Evolutionary conservation across 2,329 filamentous ascomycete genomes (phyloP), one percentile per base, ranked within the genome.

Genomic region (Berkeleyomyces basicola): DNA sequence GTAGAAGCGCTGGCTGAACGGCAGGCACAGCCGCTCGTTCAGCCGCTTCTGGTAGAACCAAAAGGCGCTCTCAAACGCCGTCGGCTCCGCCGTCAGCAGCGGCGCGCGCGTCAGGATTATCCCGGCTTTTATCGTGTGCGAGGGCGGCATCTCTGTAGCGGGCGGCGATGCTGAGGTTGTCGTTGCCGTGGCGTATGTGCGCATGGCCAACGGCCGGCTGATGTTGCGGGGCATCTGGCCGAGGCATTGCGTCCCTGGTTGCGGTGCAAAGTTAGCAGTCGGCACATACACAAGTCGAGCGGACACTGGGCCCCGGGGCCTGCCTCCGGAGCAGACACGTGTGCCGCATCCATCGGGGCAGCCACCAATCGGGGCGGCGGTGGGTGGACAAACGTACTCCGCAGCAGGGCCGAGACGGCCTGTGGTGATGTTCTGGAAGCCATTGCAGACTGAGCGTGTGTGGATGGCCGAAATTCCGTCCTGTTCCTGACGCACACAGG

Each of bases 1-100:
- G 80, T 95, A 99, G 76, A 97, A 93, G 72, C 88, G 88, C 67
- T 88, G 84, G 63, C 87, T 87, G 74, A 97, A 99, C 1, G 91
- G 88, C 3, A 93, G 81, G 23, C 86, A 84, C 61, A 96, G 80
- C 51, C 93, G 88, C 78, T 99, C 93, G 74, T 97, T 96, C 65
- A 99, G 81, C 11, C 93, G 90, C 69, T 92, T 92, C 77, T 99
- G 93, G 77, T 99, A 99, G 72, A 99, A 90, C 79, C 87, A 96
- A 76, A 87, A 97, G 67, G 92, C 81, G 71, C 90, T 87, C 74
- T 99, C 93, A 74, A 99, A 97, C 10, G 88, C 80, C 42, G 87
- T 88, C 61, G 92, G 84, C 65, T 86, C 79, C 67, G 88, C 86
- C 36, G 93, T 97, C 69, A 99, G 79, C 64, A 95, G 78, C 5